Evolutionary conservation across 306 rosid genomes (phyloP), one percentile per base, ranked within the genome.

Genomic region (Prunus mongolica): DNA sequence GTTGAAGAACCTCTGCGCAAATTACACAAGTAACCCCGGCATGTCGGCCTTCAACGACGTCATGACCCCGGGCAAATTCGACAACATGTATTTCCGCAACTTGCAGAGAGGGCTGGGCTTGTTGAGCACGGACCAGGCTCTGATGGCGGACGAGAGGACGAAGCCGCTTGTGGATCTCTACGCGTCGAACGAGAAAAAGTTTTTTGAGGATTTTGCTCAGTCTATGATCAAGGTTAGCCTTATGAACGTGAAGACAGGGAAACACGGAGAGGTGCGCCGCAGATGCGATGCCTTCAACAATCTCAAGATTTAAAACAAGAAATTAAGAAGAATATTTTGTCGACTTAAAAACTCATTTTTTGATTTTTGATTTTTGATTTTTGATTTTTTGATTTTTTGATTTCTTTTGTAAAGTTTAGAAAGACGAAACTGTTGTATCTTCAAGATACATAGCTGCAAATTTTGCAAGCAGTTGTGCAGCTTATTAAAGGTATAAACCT

Each of bases 1-100:
- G 19, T 20, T 88, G 45, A 80, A 73, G 70, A 66, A 75, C 8
- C 73, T 88, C 0, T 88, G 90, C 12, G 32, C 67, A 15, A 84
- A 88, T 30, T 84, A 84, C 74, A 44, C 47, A 0, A 22, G 28
- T 4, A 82, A 88, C 65, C 65, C 76, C 0, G 1, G 68, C 0
- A 80, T 82, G 79, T 73, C 91, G 2, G 91, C 93, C 0, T 86
- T 56, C 38, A 86, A 86, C 56, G 88, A 89, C 71, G 84, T 83
- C 19, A 81, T 80, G 60, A 83, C 93, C 0, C 93, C 88, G 0
- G 41, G 50, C 4, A 89, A 84, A 51, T 84, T 88, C 27, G 87
- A 86, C 34, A 86, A 88, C 28, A 65, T 83, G 76, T 86, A 84
- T 6, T 86, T 12, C 34, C 58, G 5, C 38, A 84, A 84, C 55